Evolutionary conservation across 139 green algal genomes (phyloP).

Genomic region (Coelastrella sp.): DNA sequence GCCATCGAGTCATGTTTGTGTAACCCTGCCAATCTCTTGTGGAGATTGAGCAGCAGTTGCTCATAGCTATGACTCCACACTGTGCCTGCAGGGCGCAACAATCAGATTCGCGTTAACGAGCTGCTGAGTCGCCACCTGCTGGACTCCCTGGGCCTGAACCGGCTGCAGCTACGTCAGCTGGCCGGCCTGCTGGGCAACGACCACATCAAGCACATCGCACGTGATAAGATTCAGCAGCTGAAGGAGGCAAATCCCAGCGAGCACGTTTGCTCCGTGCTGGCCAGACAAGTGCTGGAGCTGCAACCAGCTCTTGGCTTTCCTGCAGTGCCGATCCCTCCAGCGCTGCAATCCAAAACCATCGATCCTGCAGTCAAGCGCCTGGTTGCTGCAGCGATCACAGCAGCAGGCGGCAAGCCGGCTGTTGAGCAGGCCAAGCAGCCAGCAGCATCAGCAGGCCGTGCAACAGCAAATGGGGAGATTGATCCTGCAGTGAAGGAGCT

Average conservation of each 20-base stretch:
- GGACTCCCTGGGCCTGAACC: slow-evolving; percentile 18
- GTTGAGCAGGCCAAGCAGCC: background rate
- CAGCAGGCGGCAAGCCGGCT: background rate
- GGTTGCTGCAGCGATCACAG: slow-evolving; percentile 11
- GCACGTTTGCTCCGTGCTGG: slow-evolving; percentile 2
- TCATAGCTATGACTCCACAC: background rate
- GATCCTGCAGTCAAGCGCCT: slow-evolving; percentile 2
- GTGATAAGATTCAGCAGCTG: slow-evolving; percentile 18
- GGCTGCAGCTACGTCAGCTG: slow-evolving; percentile 42
- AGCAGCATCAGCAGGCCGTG: background rate
- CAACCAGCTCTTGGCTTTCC: slow-evolving; percentile 26
- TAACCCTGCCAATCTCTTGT: too few relatives aligned
- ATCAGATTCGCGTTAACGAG: slow-evolving; percentile 38
- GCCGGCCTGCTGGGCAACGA: slow-evolving; percentile 47
- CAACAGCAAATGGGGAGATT: slow-evolving; percentile 1
- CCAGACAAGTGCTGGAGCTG: slow-evolving; percentile 32
- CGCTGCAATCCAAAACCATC: background rate
- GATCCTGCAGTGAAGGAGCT: background rate
- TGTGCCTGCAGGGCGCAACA: slow-evolving; percentile 7
- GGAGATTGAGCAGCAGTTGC: too few relatives aligned
- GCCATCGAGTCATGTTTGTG: too few relatives aligned
- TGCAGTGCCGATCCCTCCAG: background rate
- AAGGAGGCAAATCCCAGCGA: background rate
- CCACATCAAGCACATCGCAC: slow-evolving; percentile 45
- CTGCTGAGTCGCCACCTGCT: slow-evolving; percentile 30